Evolutionary conservation across 23 red algal species (phyloP).

Genomic region (Pyropia yezoensis): DNA sequence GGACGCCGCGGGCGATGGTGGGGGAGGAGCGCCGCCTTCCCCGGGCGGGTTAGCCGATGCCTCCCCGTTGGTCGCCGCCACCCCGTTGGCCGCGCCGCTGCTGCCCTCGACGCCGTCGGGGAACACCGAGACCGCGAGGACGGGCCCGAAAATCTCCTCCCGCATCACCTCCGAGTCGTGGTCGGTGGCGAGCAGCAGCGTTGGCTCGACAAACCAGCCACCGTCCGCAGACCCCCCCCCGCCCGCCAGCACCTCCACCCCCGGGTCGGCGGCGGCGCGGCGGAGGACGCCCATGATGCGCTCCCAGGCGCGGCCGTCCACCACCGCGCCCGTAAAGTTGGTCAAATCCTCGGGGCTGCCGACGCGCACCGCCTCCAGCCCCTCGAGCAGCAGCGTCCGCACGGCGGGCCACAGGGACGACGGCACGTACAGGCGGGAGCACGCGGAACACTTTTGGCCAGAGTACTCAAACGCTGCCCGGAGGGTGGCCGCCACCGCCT

Average conservation of each 20-base stretch:
- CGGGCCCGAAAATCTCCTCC: conserved; percentile 56
- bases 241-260: conserved; percentile 13
- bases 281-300: conserved; percentile 35
- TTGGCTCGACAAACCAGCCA: conserved; percentile 50
- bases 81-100: too few relatives aligned
- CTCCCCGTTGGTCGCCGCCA: too few relatives aligned
- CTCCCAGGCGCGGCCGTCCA: conserved; percentile 27
- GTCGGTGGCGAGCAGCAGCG: conserved; percentile 34
- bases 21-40: too few relatives aligned
- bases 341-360: conserved; percentile 25
- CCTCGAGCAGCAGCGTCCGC: conserved; percentile 10
- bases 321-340: conserved; percentile 47
- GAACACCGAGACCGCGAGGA: conserved; percentile 37
- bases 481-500: conserved; percentile 36
- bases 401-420: conserved; percentile 36
- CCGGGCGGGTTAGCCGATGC: too few relatives aligned
- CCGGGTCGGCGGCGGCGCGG: conserved; percentile 3
- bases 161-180: conserved; percentile 41
- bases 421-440: conserved; percentile 44
- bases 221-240: conserved; percentile 10
- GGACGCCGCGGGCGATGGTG: too few relatives aligned
- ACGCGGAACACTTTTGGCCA: conserved; percentile 67
- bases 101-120: neutral
- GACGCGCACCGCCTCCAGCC: conserved; percentile 12
- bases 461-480: conserved; percentile 46